These are phyloP conservation scores for Elasticomyces elasticus DNA, from an alignment of 495 filamentous ascomycete genomes.

Conservation along the genomic window DNA sequence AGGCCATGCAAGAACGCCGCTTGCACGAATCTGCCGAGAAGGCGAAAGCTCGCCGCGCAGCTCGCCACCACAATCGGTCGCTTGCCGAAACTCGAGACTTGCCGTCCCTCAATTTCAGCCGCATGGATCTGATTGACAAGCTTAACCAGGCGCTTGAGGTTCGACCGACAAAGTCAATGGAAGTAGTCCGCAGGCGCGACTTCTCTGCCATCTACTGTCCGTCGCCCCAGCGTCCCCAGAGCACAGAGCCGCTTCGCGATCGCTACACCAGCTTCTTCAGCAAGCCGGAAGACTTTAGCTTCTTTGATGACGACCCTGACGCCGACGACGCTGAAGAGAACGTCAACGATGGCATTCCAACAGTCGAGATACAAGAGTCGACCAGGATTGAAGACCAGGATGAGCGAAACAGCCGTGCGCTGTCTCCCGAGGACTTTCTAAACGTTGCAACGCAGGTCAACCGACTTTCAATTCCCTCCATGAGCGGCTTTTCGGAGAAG, in stretches of 20 bases:
- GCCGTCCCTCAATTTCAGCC: conserved; percentile 34
- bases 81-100: conserved; percentile 27
- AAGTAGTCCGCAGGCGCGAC: conserved; percentile 18
- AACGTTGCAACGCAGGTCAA: conserved; percentile 28
- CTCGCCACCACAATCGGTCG: conserved; percentile 18
- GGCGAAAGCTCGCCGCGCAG: conserved; percentile 18
- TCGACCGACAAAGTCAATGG: conserved; percentile 23
- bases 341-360: background rate
- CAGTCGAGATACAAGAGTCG: conserved; percentile 16
- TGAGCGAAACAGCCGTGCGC: conserved; percentile 13
- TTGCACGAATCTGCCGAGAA: conserved; percentile 21
- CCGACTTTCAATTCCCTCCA: conserved; percentile 30
- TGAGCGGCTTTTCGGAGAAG: conserved; percentile 29
- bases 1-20: conserved; percentile 23
- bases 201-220: conserved; percentile 23
- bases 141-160: conserved; percentile 30
- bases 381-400: conserved; percentile 4
- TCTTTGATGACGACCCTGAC: conserved; percentile 1
- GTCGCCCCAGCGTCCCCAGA: conserved; percentile 22
- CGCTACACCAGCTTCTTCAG: conserved; percentile 33
- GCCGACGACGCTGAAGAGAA: conserved; percentile 2
- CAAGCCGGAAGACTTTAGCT: conserved; percentile 24
- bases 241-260: conserved; percentile 26
- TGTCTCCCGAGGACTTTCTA: conserved; percentile 28
- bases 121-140: conserved; percentile 31